Evolutionary conservation across 768 basidiomycete genomes (phyloP).

Genomic region (Saitozyma podzolica): DNA sequence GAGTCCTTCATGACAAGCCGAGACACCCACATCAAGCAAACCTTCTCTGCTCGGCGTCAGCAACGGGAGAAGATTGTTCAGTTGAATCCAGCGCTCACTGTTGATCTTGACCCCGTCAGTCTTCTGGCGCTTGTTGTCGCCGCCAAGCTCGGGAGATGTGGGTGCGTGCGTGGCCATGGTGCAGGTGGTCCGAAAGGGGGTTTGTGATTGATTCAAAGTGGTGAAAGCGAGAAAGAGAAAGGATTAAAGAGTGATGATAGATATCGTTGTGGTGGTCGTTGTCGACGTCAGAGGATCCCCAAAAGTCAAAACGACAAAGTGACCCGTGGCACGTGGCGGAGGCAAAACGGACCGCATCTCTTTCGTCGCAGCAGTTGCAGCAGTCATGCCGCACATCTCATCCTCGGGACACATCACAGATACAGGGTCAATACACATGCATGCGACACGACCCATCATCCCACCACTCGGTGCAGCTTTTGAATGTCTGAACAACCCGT

Average conservation of each 20-base stretch:
- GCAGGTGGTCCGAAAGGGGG: no score
- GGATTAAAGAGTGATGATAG: no score
- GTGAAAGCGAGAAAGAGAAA: no score
- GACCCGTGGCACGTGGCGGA: no score
- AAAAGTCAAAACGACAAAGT: background rate
- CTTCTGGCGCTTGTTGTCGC: conserved; percentile 49
- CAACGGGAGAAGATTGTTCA: background rate
- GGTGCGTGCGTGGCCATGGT: conserved; percentile 1
- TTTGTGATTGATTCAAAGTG: no score
- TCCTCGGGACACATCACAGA: background rate
- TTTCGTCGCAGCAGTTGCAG: no score
- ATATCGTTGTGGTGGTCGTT: background rate
- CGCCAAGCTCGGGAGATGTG: conserved; percentile 29
- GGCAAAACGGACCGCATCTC: no score
- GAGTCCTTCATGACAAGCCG: background rate
- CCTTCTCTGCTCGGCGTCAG: conserved; percentile 60
- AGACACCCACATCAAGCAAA: conserved; percentile 76
- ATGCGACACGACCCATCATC: conserved; percentile 12
- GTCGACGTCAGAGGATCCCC: background rate
- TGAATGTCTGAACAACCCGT: conserved; percentile 59
- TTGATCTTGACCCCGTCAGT: conserved; percentile 36
- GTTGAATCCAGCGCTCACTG: conserved; percentile 27
- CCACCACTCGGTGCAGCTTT: conserved; percentile 82
- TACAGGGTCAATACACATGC: background rate
- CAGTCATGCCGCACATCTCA: background rate